Base-by-base conservation (phyloP, 495 filamentous ascomycete genomes). In the Hypoxylon cercidicola region DNA sequence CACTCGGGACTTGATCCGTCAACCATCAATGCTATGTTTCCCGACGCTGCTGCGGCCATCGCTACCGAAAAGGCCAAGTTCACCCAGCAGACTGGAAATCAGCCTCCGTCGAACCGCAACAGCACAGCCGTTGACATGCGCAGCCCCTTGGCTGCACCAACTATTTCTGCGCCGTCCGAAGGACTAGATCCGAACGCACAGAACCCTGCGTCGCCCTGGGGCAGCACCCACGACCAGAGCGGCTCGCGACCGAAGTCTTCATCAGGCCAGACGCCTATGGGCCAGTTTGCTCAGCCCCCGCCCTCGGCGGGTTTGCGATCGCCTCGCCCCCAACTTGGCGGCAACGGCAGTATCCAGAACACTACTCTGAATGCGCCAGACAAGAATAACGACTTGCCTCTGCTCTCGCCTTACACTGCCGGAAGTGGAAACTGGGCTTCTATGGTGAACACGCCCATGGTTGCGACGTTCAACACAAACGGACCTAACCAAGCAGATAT, bases 1-100 rank as follows among this genome's bases (percentile, higher is more conserved):
- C 94, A 95, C 74, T 97, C 95, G 25, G 93, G 87, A 13, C 86
- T 98, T 37, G 95, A 98, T 72, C 80, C 92, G n/a, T 88, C 87
- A 32, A 93, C 91, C n/a, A 96, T 97, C 74, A 94, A 97, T 78
- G 92, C 92, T 65, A 98, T 99, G 95, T 99, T 99, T 74, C 95
- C 95, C 4, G 95, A 98, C 81, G 95, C 95, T 19, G 96, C 95
- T 2, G 96, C 94, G 12, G 96, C 96, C 12, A 97, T 99, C 76
- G 93, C 93, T 25, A 95, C 93, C 49, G 94, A 99, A 79, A 97
- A 97, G 81, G 93, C 93, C 49, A 93, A 97, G 77, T 97, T 96
- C 72, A 93, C 92, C 10, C 92, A 97, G 74, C 90, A 95, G 75
- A 96, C 93, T 25, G 94, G 95, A 47, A 91, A 93, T 58, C 89